Evolutionary conservation across 768 basidiomycete genomes (phyloP), one percentile per base, ranked within the genome.

Genomic region (Hemileccinum rubropunctum): DNA sequence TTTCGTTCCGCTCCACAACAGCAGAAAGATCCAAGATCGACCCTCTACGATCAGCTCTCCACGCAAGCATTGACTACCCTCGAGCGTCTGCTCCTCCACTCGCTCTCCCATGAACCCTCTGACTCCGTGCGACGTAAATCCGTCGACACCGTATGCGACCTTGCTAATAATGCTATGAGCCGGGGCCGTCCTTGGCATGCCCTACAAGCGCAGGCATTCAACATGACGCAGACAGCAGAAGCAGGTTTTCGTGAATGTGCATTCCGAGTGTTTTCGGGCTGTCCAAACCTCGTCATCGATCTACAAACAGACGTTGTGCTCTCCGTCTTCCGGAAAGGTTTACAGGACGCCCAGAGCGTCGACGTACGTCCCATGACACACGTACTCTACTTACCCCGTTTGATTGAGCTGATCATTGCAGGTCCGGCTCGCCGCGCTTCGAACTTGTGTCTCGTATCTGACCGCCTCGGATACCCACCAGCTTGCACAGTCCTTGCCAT

Each of bases 171-270:
- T 50, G 80, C 80, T 11, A 88, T 91, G 85, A 63, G 67, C 14
- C 77, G 88, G 2, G 90, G 89, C 1, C 68, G 87, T 9, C 88
- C 88, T 3, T 92, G 89, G 89, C 88, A 89, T 60, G 84, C 84
- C 2, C 72, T 91, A 1, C 89, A 91, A 60, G 80, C 79, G 0
- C 85, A 84, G 47, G 75, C 77, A 0, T 91, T 91, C 58, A 73
- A 68, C 40, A 87, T 89, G 85, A 75, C 79, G 6, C 58, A 67
- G 33, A 42, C 52, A 26, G 45, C 58, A n/a, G 59, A 53, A 35
- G 54, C 65, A 21, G 68, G 69, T 5, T 61, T 78, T 54, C 70
- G 82, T 21, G 82, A 86, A 58, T 80, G 76, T 54, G 86, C 88
- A 2, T 91, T 78, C 62, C 70, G 82, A 30, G 78, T 91, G 1